Percentiles rank a stretch among this genome's conserved stretches.
Conservation (phyloP, 2,329 filamentous ascomycete species). For the Rutstroemia sydowiana region DNA sequence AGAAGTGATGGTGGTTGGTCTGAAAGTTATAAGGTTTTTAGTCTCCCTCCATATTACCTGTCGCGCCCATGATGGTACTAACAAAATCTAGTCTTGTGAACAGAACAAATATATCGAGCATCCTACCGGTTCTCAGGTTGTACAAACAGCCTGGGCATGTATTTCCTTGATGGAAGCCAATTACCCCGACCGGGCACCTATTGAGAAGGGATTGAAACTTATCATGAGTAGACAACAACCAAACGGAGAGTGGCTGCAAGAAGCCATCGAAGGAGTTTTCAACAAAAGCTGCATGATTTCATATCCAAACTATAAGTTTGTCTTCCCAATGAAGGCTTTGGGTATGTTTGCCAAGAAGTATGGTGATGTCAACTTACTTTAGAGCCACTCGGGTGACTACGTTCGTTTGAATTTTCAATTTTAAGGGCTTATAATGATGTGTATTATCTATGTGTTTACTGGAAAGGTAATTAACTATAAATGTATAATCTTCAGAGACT, state of each 20-base stretch:
- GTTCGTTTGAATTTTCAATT: background rate
- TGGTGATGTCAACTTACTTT: constrained; percentile 23
- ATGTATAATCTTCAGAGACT: too few species aligned
- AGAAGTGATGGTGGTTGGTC: constrained; percentile 91
- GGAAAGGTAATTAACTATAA: too few species aligned
- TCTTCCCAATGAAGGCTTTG: constrained; percentile 87
- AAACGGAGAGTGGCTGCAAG: constrained; percentile 93
- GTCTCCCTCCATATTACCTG: background rate
- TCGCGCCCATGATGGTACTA: constrained; percentile 12
- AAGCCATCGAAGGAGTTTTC: constrained; percentile 95
- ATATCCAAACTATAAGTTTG: constrained; percentile 98
- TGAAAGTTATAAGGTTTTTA: constrained; percentile 70
- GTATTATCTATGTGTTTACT: too few species aligned
- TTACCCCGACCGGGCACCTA: constrained; percentile 66
- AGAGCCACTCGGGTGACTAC: background rate
- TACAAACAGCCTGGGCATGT: constrained; percentile 88
- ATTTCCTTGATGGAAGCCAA: constrained; percentile 76
- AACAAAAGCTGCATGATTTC: constrained; percentile 99
- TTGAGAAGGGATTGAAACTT: constrained; percentile 68
- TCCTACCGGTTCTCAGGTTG: constrained; percentile 70
- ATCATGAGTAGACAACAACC: constrained; percentile 77
- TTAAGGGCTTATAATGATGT: background rate
- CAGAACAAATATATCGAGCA: constrained; percentile 69
- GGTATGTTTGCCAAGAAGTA: constrained; percentile 57
- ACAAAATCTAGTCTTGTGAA: constrained; percentile 58